Conservation (phyloP, 257 asterid species). For the Lavandula angustifolia region DNA sequence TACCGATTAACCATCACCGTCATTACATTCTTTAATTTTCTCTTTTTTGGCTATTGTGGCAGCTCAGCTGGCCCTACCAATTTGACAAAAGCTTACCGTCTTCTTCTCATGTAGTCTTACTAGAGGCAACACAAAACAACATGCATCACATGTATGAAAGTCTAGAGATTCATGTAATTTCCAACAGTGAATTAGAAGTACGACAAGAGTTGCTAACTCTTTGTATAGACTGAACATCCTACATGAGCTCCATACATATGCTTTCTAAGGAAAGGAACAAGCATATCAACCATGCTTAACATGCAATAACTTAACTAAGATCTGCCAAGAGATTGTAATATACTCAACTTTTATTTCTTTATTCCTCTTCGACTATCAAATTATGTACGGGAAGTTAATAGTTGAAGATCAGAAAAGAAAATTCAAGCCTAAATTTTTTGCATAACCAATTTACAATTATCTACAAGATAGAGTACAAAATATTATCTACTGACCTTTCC, state of each 20-base stretch:
- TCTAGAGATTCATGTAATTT: conserved; percentile 10
- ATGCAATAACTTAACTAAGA: background rate
- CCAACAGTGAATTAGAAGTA: conserved; percentile 3
- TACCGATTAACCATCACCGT: too few relatives aligned
- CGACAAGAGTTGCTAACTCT: background rate
- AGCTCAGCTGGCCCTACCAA: too few relatives aligned
- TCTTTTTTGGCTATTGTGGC: too few relatives aligned
- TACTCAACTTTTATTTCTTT: conserved; percentile 1
- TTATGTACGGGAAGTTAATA: background rate
- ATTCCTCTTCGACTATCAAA: background rate
- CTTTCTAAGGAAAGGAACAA: background rate
- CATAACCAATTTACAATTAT: background rate
- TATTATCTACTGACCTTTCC: conserved; percentile 71
- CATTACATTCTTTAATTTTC: too few relatives aligned
- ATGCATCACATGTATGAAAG: conserved; percentile 14
- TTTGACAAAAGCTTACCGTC: background rate
- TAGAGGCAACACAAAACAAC: conserved; percentile 9
- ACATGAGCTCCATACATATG: background rate
- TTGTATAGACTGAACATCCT: conserved; percentile 9
- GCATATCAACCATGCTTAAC: conserved; percentile 2
- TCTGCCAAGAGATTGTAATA: background rate
- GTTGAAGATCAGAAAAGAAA: conserved; percentile 5
- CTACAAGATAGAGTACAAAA: conserved; percentile 11
- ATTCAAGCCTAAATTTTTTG: conserved; percentile 2
- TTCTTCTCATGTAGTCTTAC: background rate